Percentiles rank a stretch among this genome's conserved stretches.
Evolutionary conservation across 1,139 yeast genomes (phyloP).

Genomic region (Fermentozyma sake): DNA sequence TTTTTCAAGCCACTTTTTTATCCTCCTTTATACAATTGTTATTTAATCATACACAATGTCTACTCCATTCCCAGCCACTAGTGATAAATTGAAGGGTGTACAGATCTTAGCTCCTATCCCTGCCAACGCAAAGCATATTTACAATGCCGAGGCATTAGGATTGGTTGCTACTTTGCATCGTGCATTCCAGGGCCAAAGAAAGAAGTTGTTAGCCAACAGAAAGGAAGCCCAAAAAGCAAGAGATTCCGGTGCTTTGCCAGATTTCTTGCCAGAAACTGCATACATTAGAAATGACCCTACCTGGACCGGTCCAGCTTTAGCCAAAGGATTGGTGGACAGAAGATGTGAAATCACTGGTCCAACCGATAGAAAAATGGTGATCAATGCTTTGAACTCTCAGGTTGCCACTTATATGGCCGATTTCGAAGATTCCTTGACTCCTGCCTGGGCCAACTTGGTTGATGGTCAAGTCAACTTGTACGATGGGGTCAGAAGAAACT

Average conservation of each 20-base stretch:
- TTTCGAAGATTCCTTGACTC: conserved; percentile 92
- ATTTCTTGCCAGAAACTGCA: conserved; percentile 68
- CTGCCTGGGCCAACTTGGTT: conserved; percentile 88
- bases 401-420: conserved; percentile 95
- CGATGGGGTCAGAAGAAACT: conserved; percentile 75
- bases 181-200: conserved; percentile 59
- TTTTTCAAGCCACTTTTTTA: background rate
- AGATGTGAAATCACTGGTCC: conserved; percentile 90
- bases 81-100: conserved; percentile 57
- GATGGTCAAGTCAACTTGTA: conserved; percentile 88
- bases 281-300: conserved; percentile 67
- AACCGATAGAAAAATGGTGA: conserved; percentile 86
- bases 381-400: conserved; percentile 84
- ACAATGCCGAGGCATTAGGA: conserved; percentile 65
- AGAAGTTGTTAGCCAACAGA: conserved; percentile 57
- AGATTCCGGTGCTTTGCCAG: conserved; percentile 67
- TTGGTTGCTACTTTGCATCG: conserved; percentile 73
- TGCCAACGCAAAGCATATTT: conserved; percentile 53
- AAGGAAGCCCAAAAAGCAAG: conserved; percentile 55
- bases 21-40: no score
- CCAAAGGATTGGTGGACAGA: conserved; percentile 73
- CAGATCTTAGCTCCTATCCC: conserved; percentile 63
- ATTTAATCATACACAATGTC: conserved; percentile 36
- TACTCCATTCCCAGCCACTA: conserved; percentile 50
- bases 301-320: conserved; percentile 78